Evolutionary conservation across 2,329 filamentous ascomycete genomes (phyloP).

Genomic region (Paecilomyces variotii): DNA sequence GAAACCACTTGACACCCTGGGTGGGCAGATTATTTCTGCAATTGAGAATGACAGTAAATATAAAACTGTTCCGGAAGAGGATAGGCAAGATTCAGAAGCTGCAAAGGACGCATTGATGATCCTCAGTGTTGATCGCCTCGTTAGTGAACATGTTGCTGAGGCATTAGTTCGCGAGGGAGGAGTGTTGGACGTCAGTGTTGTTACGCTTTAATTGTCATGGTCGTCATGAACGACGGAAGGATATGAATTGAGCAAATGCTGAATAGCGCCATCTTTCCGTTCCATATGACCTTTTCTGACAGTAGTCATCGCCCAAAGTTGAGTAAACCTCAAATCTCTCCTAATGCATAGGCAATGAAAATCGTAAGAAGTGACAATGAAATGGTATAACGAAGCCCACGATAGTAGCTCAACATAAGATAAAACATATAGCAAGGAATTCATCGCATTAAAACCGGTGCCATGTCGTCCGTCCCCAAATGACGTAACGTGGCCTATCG

Average conservation of each 20-base stretch:
- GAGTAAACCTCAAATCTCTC: background rate
- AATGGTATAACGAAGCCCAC: background rate
- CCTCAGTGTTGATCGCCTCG: conserved; percentile 60
- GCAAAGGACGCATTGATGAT: conserved; percentile 73
- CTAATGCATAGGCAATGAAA: background rate
- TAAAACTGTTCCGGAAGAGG: conserved; percentile 12
- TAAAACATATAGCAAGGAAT: background rate
- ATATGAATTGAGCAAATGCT: no score
- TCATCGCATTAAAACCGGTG: background rate
- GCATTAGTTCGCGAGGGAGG: conserved; percentile 43
- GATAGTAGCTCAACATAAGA: background rate
- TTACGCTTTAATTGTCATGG: conserved; percentile 34
- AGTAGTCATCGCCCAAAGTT: background rate
- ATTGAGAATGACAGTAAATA: conserved; percentile 1
- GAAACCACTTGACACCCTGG: conserved; percentile 7
- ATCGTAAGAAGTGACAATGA: background rate
- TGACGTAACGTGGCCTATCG: no score
- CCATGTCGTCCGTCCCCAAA: background rate
- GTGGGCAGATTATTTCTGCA: background rate
- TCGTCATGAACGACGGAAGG: no score
- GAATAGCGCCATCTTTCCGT: background rate
- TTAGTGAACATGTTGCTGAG: conserved; percentile 49
- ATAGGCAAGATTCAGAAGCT: conserved; percentile 17
- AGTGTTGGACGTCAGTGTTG: conserved; percentile 46
- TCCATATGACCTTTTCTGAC: background rate